phyloP scores from a whole-genome alignment of 1,139 yeast species.

The Magnusiomyces magnusii region DNA sequence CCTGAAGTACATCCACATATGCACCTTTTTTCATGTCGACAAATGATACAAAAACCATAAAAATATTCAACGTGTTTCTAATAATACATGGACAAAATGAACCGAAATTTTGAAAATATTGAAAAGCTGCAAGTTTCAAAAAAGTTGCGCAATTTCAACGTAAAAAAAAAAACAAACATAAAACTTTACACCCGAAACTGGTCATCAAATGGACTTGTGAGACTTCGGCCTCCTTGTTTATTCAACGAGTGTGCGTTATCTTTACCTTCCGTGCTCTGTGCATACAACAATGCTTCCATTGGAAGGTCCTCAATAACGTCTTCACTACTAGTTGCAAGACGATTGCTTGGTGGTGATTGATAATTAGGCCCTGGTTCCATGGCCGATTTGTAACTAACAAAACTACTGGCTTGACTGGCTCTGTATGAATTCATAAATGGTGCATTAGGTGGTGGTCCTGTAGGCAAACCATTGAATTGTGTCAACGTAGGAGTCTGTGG shows the following conservation, averaged over 20 bases:
- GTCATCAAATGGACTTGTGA: conserved; percentile 4
- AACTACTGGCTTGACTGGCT: background rate
- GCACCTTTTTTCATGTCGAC: background rate
- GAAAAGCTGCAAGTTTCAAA: background rate
- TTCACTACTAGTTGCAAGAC: background rate
- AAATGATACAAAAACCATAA: background rate
- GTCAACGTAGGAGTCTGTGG: background rate
- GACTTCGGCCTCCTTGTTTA: background rate
- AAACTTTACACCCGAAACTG: background rate
- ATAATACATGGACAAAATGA: too few species aligned
- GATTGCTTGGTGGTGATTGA: background rate
- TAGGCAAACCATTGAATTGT: background rate
- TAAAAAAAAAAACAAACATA: background rate
- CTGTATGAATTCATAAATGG: background rate
- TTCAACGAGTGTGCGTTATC: background rate
- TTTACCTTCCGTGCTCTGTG: background rate
- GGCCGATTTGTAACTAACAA: background rate
- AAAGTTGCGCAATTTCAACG: background rate
- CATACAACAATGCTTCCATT: conserved; percentile 3
- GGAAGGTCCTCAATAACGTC: conserved; percentile 2
- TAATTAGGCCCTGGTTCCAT: background rate
- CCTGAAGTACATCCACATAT: background rate
- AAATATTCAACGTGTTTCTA: background rate
- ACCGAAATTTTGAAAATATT: too few species aligned
- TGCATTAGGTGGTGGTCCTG: background rate